phyloP scores from a whole-genome alignment of 2,329 filamentous ascomycete species.

The Neofusicoccum parvum region DNA sequence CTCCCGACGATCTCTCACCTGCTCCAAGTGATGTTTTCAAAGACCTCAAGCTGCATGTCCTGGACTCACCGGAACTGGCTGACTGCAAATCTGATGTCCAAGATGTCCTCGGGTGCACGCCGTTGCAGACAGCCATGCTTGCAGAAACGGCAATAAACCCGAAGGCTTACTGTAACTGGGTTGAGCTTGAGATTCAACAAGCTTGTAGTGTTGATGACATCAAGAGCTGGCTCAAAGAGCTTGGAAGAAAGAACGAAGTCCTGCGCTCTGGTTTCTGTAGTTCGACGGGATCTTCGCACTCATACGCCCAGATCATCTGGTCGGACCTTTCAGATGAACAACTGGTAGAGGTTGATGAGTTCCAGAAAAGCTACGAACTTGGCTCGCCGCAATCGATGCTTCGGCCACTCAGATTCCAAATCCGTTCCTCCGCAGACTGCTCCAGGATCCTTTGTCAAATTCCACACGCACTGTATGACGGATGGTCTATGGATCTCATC shows the following conservation, averaged over 20 bases:
- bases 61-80: constrained; percentile 24
- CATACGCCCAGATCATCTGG: constrained; percentile 68
- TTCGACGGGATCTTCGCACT: constrained; percentile 41
- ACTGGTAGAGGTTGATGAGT: constrained; percentile 46
- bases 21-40: background rate
- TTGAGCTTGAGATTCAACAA: constrained; percentile 59
- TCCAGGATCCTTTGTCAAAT: constrained; percentile 55
- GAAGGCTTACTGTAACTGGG: constrained; percentile 74
- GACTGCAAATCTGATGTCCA: constrained; percentile 28
- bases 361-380: constrained; percentile 45
- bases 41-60: constrained; percentile 10
- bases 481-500: constrained; percentile 85
- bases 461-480: constrained; percentile 87
- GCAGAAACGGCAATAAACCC: constrained; percentile 66
- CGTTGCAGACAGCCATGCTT: constrained; percentile 79
- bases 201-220: constrained; percentile 42
- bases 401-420: constrained; percentile 64
- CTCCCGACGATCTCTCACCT: background rate
- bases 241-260: constrained; percentile 59
- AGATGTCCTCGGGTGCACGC: constrained; percentile 63
- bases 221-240: constrained; percentile 29
- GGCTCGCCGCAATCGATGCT: constrained; percentile 48
- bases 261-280: constrained; percentile 73
- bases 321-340: constrained; percentile 48
- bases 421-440: constrained; percentile 37